Evolutionary conservation across 2,329 filamentous ascomycete genomes (phyloP).

Genomic region (Biscogniauxia marginata): DNA sequence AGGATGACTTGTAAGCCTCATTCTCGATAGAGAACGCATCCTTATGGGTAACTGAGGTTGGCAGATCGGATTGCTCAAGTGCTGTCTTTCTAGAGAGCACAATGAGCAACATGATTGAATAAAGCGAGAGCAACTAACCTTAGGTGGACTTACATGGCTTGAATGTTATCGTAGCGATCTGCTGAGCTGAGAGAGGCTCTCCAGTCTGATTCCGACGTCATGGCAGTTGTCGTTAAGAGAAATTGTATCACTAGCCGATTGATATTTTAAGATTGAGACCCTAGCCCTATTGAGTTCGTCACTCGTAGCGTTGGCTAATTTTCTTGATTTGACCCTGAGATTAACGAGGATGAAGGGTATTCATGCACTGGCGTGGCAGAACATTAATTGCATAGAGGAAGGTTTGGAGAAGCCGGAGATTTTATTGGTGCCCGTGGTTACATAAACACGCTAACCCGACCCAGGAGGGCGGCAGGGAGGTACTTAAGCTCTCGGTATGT

Average conservation of each 20-base stretch:
- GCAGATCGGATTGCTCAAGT: conserved; percentile 18
- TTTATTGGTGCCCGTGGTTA: neutral
- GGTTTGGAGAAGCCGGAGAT: neutral
- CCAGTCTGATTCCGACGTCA: conserved; percentile 43
- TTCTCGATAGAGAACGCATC: conserved; percentile 66
- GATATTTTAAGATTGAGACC: too few relatives aligned
- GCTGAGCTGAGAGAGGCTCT: conserved; percentile 52
- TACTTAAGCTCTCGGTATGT: neutral
- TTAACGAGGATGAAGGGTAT: too few relatives aligned
- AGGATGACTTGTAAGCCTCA: conserved; percentile 57
- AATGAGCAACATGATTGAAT: conserved; percentile 9
- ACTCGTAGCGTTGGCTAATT: too few relatives aligned
- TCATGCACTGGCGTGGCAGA: too few relatives aligned
- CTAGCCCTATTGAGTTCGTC: too few relatives aligned
- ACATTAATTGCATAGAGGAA: neutral
- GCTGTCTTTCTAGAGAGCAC: conserved; percentile 26
- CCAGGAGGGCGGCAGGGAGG: neutral
- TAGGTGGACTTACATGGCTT: conserved; percentile 53
- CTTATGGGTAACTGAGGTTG: conserved; percentile 27
- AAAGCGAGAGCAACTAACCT: neutral
- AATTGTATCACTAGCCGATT: too few relatives aligned
- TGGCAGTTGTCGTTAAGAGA: too few relatives aligned
- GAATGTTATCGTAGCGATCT: conserved; percentile 62
- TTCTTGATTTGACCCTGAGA: too few relatives aligned
- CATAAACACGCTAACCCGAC: neutral